Conservation (phyloP, 768 basidiomycete genomes). For the Tricholoma flavovirens region DNA sequence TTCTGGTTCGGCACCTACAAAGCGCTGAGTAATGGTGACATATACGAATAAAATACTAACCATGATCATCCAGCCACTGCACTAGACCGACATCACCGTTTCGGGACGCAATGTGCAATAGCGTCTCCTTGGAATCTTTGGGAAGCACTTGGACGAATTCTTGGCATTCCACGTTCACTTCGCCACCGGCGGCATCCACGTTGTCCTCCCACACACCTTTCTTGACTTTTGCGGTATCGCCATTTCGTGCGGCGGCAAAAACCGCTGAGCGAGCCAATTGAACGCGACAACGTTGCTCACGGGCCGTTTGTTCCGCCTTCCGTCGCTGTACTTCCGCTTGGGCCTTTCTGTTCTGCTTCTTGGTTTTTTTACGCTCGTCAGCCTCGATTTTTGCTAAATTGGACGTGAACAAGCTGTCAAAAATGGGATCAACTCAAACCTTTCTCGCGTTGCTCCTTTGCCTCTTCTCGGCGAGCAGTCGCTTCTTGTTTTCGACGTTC, state of each 20-base stretch:
- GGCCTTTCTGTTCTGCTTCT: conserved; percentile 49
- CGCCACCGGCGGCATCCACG: conserved; percentile 69
- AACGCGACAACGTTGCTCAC: conserved; percentile 38
- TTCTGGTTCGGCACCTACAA: conserved; percentile 64
- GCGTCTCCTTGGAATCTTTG: conserved; percentile 57
- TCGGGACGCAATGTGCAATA: conserved; percentile 60
- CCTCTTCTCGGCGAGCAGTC: conserved; percentile 39
- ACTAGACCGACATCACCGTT: conserved; percentile 54
- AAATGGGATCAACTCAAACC: conserved; percentile 5
- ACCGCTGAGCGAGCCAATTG: conserved; percentile 56
- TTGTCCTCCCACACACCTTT: conserved; percentile 62
- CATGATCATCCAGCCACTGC: conserved; percentile 67
- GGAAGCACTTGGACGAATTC: conserved; percentile 41
- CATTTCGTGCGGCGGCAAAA: conserved; percentile 60
- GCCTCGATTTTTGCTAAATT: conserved; percentile 47
- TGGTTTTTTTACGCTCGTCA: conserved; percentile 52
- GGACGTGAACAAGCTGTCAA: conserved; percentile 1
- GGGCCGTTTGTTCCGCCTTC: conserved; percentile 44
- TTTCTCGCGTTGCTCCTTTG: conserved; percentile 45
- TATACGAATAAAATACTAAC: conserved; percentile 33
- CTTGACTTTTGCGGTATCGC: conserved; percentile 49
- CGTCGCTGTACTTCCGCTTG: conserved; percentile 45
- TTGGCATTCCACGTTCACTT: conserved; percentile 52
- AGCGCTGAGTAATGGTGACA: conserved; percentile 13
- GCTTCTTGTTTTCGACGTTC: conserved; percentile 47